phyloP scores from a whole-genome alignment of 495 filamentous ascomycete species.

The Hyaloscypha finlandica region DNA sequence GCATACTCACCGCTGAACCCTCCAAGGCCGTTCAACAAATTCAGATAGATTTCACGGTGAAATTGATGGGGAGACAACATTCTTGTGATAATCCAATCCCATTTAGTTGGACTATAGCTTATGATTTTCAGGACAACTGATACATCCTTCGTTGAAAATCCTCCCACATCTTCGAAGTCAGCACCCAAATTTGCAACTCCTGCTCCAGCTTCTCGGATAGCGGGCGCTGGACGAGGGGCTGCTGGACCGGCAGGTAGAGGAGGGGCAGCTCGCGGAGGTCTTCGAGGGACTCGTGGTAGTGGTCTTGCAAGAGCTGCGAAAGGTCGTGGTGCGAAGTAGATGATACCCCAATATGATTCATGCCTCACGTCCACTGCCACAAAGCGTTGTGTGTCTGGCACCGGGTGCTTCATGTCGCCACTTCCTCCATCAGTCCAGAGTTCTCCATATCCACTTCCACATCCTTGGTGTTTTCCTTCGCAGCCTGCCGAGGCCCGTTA shows the following conservation, averaged over 20 bases:
- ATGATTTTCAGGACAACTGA: constrained; percentile 75
- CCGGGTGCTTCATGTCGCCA: constrained; percentile 19
- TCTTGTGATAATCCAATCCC: constrained; percentile 61
- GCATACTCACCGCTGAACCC: not conserved
- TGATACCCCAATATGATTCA: constrained; percentile 10
- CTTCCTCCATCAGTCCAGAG: constrained; percentile 23
- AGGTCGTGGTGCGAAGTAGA: constrained; percentile 39
- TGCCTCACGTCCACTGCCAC: not conserved
- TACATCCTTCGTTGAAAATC: constrained; percentile 91
- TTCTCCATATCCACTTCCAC: constrained; percentile 36
- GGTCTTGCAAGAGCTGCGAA: constrained; percentile 46
- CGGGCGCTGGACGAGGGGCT: constrained; percentile 20
- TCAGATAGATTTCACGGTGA: constrained; percentile 34
- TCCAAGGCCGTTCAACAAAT: constrained; percentile 28
- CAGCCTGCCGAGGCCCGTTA: constrained; percentile 49
- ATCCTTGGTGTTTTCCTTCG: constrained; percentile 27
- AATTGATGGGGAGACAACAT: constrained; percentile 75
- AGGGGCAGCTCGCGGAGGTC: constrained; percentile 35
- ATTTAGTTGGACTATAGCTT: constrained; percentile 19
- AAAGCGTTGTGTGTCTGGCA: not conserved
- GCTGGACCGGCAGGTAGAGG: constrained; percentile 24
- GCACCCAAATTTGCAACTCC: constrained; percentile 64
- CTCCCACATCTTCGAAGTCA: constrained; percentile 69
- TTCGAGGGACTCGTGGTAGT: constrained; percentile 43
- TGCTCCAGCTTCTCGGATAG: constrained; percentile 37